Percentiles rank a stretch among this genome's conserved stretches.
These are phyloP conservation scores for Alternaria sp. DNA, from an alignment of 2,329 filamentous ascomycete species.

Conservation along the genomic window DNA sequence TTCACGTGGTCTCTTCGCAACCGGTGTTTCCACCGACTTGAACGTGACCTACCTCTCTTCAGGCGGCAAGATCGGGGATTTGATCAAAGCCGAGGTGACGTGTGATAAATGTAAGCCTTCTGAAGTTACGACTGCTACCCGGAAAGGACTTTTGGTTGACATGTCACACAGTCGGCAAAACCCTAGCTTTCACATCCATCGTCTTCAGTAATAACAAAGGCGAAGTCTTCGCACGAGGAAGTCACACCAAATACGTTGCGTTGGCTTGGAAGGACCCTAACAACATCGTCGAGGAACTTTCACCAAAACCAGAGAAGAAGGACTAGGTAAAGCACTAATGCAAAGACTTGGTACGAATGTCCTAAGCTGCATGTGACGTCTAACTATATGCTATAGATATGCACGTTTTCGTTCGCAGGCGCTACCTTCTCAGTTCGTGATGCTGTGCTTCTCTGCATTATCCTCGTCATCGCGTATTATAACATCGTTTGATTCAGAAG, in stretches of 20 bases:
- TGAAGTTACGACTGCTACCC: rapidly evolving
- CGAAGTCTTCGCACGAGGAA: constrained; percentile 69
- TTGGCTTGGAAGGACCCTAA: constrained; percentile 69
- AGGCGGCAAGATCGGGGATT: constrained; percentile 69
- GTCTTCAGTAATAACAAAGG: constrained; percentile 67
- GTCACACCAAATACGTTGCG: constrained; percentile 72
- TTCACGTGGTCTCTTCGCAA: constrained; percentile 70
- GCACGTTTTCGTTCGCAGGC: neutral
- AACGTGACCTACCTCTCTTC: constrained; percentile 71
- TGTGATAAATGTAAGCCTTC: constrained; percentile 68
- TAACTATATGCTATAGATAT: constrained; percentile 19
- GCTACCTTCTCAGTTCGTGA: neutral
- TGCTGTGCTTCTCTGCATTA: neutral
- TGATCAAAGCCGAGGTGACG: constrained; percentile 66
- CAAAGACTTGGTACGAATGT: neutral
- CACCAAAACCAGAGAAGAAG: constrained; percentile 47
- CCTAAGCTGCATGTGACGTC: neutral
- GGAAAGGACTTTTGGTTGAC: neutral
- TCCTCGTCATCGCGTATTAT: neutral
- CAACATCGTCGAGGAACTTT: constrained; percentile 67
- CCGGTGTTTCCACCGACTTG: constrained; percentile 72
- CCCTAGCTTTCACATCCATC: constrained; percentile 69
- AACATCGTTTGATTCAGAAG: neutral
- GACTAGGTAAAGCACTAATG: constrained; percentile 7
- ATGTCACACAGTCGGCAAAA: constrained; percentile 65